These are phyloP conservation scores for Pseudoneurospora amorphoporcata DNA, from an alignment of 495 filamentous ascomycete genomes.

Conservation along the genomic window DNA sequence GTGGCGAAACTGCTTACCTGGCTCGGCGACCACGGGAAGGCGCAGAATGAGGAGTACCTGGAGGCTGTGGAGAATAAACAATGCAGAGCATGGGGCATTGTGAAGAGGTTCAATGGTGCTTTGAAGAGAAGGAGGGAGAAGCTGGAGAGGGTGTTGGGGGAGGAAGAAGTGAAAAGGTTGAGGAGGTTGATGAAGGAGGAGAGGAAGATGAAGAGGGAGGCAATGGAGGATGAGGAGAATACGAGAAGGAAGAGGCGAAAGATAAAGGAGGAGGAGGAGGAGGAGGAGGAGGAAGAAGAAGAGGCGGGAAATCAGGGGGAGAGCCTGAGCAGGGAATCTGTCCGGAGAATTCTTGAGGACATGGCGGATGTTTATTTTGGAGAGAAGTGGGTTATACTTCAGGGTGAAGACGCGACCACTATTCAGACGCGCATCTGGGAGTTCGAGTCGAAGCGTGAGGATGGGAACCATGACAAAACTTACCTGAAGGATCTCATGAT, in stretches of 20 bases:
- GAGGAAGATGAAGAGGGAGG: neutral
- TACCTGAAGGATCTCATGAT: neutral
- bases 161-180: neutral
- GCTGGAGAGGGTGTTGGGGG: neutral
- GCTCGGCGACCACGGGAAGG: neutral
- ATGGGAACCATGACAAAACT: neutral
- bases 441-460: neutral
- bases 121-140: neutral
- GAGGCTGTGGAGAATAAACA: neutral
- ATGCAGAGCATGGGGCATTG: neutral
- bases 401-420: too few species aligned
- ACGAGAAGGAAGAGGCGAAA: neutral
- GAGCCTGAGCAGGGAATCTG: neutral
- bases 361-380: too few species aligned
- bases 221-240: neutral
- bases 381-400: too few species aligned
- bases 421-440: neutral
- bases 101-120: neutral
- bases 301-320: neutral
- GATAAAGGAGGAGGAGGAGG: neutral
- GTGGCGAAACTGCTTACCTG: neutral
- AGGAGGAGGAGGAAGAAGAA: neutral
- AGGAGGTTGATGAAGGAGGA: neutral
- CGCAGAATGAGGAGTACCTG: rapidly evolving
- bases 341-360: neutral